Conservation (phyloP, 345 rosid genomes). For the Arabis alpina region DNA sequence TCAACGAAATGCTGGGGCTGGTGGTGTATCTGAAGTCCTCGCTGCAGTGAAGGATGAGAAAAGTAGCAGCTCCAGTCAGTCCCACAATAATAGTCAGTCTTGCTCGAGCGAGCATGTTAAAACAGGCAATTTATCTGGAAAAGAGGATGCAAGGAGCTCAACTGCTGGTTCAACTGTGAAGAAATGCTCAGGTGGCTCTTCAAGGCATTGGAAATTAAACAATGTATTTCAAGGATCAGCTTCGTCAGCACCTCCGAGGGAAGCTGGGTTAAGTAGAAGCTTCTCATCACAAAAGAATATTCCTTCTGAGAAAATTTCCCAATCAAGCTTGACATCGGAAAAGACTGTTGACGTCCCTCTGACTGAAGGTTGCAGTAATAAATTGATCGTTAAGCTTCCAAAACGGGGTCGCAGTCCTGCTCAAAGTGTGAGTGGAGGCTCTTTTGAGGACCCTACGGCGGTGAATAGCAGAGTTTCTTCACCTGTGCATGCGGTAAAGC, state of each 20-base stretch:
- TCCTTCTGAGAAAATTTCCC: constrained; percentile 62
- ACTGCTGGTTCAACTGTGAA: constrained; percentile 58
- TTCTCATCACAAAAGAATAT: constrained; percentile 54
- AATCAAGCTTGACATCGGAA: constrained; percentile 54
- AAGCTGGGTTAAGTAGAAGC: constrained; percentile 54
- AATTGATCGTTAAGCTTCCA: constrained; percentile 73
- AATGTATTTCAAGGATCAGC: constrained; percentile 58
- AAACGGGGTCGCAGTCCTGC: constrained; percentile 77
- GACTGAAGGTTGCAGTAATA: constrained; percentile 64
- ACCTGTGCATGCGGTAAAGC: constrained; percentile 61
- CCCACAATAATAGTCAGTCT: constrained; percentile 78
- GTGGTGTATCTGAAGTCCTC: constrained; percentile 52
- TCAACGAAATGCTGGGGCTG: constrained; percentile 44
- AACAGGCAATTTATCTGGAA: constrained; percentile 54
- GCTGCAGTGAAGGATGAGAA: constrained; percentile 63
- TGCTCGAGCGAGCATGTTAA: constrained; percentile 71
- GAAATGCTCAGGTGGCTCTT: constrained; percentile 54
- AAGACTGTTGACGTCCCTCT: constrained; percentile 57
- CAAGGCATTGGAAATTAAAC: constrained; percentile 57
- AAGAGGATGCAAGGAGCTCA: constrained; percentile 72
- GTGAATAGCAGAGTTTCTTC: constrained; percentile 66
- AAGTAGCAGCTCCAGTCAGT: constrained; percentile 84
- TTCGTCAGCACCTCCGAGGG: constrained; percentile 51
- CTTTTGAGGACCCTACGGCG: constrained; percentile 61
- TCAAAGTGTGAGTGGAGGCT: constrained; percentile 66